Percentiles rank a stretch among this genome's conserved stretches.
Conservation (phyloP, 768 basidiomycete genomes). For the Calocera cornea region DNA sequence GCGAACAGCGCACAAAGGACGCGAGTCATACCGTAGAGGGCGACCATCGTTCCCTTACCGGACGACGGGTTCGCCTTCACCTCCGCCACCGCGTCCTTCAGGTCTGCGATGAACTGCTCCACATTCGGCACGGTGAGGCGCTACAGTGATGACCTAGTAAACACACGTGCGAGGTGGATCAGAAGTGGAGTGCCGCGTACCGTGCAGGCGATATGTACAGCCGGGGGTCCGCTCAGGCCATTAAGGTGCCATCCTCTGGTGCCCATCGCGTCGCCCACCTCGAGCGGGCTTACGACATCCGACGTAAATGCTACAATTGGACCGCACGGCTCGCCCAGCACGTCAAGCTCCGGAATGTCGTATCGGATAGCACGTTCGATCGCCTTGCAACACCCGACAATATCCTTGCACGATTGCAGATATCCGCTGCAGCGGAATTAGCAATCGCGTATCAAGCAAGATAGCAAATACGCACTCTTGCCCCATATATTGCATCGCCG, state of each 20-base stretch:
- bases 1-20: neutral
- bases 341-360: constrained; percentile 68
- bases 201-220: constrained; percentile 88
- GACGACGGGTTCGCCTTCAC: constrained; percentile 48
- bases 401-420: constrained; percentile 65
- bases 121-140: constrained; percentile 63
- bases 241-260: constrained; percentile 86
- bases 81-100: constrained; percentile 62
- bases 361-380: constrained; percentile 54
- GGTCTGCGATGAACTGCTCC: constrained; percentile 69
- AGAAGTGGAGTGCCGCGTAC: constrained; percentile 32
- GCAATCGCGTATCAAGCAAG: neutral
- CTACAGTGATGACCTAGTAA: constrained; percentile 28
- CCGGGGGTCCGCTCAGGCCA: constrained; percentile 61
- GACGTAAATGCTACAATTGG: constrained; percentile 78
- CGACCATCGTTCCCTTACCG: constrained; percentile 75
- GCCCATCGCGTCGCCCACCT: constrained; percentile 81
- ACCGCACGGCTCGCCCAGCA: constrained; percentile 79
- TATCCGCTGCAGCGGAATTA: constrained; percentile 50
- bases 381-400: constrained; percentile 57
- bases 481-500: constrained; percentile 89
- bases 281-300: constrained; percentile 54
- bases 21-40: constrained; percentile 59
- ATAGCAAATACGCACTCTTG: constrained; percentile 42
- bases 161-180: neutral